Percentiles rank a stretch among this genome's conserved stretches.
Conservation (phyloP, 805 yeast species). For the Komagataella kurtzmanii region DNA sequence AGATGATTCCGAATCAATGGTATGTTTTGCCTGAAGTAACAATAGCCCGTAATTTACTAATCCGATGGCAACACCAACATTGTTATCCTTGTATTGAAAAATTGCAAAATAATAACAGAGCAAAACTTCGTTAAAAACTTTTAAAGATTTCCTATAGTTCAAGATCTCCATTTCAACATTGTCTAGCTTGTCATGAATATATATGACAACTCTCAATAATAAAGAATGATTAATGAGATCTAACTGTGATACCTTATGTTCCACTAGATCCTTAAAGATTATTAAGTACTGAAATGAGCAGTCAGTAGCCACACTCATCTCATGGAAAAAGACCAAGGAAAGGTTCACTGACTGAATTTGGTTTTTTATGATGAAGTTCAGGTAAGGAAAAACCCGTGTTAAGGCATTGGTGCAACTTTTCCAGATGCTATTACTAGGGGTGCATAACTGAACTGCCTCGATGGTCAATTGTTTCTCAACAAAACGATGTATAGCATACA, state of each 20-base stretch:
- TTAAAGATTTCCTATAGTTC: background rate
- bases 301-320: background rate
- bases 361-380: background rate
- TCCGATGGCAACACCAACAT: conserved; percentile 13
- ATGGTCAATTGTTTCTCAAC: background rate
- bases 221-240: background rate
- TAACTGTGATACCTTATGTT: background rate
- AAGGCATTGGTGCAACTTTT: background rate
- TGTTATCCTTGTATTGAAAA: conserved; percentile 11
- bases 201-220: background rate
- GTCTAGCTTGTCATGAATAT: background rate
- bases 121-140: background rate
- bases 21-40: conserved; percentile 7
- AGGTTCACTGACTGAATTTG: background rate
- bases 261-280: background rate
- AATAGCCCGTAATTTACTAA: conserved; percentile 12
- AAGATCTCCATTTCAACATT: background rate
- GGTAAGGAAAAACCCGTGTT: background rate
- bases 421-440: background rate
- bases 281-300: background rate
- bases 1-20: background rate
- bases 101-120: conserved; percentile 12
- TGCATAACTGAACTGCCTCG: background rate
- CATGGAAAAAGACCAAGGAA: background rate
- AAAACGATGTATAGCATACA: background rate